Evolutionary conservation across 2,329 filamentous ascomycete genomes (phyloP).

Genomic region (Niveomyces coronatus): DNA sequence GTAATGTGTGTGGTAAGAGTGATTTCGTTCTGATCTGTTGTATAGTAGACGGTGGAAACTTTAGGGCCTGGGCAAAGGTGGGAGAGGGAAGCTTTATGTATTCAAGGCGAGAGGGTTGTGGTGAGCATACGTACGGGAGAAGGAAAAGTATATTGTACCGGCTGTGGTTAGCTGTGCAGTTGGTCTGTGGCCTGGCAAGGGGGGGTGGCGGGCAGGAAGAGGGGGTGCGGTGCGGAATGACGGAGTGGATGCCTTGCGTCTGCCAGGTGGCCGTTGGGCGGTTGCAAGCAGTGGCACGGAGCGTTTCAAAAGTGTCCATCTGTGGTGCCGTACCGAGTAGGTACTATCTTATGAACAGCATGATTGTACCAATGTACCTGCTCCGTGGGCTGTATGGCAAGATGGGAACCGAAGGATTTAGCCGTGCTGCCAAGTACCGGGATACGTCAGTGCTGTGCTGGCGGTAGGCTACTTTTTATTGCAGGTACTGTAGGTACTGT

Average conservation of each 20-base stretch:
- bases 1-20: not conserved
- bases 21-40: not conserved
- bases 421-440: too few species aligned
- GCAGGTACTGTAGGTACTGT: too few species aligned
- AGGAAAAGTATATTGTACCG: not conserved
- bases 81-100: constrained; percentile 10
- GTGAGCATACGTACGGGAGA: not conserved
- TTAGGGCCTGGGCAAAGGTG: not conserved
- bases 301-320: too few species aligned
- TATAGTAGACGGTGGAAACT: constrained; percentile 2
- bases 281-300: too few species aligned
- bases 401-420: too few species aligned
- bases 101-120: constrained; percentile 4
- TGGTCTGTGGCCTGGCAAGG: constrained; percentile 3
- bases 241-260: constrained; percentile 7
- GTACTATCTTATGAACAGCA: too few species aligned
- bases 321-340: too few species aligned
- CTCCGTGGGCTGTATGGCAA: too few species aligned
- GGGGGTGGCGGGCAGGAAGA: constrained; percentile 5
- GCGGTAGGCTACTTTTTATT: too few species aligned
- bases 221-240: constrained; percentile 2
- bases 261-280: too few species aligned
- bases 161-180: too few species aligned
- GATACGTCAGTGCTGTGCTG: not conserved
- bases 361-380: too few species aligned